These are phyloP conservation scores for Fusarium pseudocircinatum DNA, from an alignment of 2,329 filamentous ascomycete genomes.

Conservation along the genomic window DNA sequence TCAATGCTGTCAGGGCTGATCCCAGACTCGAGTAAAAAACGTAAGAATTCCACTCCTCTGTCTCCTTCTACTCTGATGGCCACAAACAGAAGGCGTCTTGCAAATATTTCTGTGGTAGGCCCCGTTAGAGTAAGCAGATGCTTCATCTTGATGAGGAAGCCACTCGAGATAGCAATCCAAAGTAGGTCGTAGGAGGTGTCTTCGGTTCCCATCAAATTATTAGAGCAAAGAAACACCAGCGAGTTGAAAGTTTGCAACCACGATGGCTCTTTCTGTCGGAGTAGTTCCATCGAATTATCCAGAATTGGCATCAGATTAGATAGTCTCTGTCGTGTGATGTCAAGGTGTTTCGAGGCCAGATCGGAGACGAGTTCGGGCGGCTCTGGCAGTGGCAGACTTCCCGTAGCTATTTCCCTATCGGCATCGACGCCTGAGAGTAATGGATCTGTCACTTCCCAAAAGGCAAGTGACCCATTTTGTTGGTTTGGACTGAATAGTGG, in stretches of 20 bases:
- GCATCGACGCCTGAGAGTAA: fast-evolving
- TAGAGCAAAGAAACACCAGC: neutral
- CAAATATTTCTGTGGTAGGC: fast-evolving
- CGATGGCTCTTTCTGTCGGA: fast-evolving
- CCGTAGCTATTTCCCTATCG: fast-evolving
- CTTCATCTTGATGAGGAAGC: neutral
- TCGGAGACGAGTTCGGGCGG: fast-evolving
- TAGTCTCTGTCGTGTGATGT: fast-evolving
- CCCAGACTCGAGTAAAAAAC: neutral
- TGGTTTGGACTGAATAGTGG: fast-evolving
- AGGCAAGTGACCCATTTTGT: fast-evolving
- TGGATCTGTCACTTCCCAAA: fast-evolving
- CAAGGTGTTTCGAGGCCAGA: fast-evolving
- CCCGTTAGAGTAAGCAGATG: fast-evolving
- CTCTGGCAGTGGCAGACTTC: fast-evolving
- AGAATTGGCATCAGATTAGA: neutral
- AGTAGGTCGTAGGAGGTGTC: too few species aligned
- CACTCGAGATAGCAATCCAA: too few species aligned
- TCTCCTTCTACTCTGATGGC: fast-evolving
- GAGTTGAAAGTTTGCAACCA: neutral
- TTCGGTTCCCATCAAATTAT: fast-evolving
- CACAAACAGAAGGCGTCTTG: neutral
- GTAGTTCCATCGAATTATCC: fast-evolving
- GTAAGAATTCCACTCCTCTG: fast-evolving
- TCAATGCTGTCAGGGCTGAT: fast-evolving